These are phyloP conservation scores for Lentinula guzmanii DNA, from an alignment of 768 basidiomycete genomes.

Conservation along the genomic window DNA sequence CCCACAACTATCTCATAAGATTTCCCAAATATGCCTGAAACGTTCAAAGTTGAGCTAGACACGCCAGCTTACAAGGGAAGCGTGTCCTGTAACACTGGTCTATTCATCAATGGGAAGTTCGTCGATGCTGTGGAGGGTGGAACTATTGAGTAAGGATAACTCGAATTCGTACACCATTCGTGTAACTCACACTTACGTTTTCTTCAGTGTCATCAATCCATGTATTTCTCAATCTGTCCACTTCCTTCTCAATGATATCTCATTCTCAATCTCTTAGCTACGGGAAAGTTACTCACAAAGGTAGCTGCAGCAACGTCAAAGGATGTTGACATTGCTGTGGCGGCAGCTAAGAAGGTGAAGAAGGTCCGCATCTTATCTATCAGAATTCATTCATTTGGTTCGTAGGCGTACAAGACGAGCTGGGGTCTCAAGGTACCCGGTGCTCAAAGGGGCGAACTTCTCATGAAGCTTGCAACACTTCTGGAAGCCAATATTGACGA, in stretches of 20 bases:
- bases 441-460: conserved; percentile 28
- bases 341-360: conserved; percentile 43
- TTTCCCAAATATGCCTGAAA: background rate
- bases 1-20: background rate
- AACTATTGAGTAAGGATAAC: conserved; percentile 60
- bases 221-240: conserved; percentile 11
- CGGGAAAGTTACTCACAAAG: conserved; percentile 48
- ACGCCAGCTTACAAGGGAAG: conserved; percentile 38
- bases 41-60: conserved; percentile 25
- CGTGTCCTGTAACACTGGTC: conserved; percentile 42
- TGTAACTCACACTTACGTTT: background rate
- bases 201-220: conserved; percentile 39
- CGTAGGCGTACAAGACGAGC: conserved; percentile 24
- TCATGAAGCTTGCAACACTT: conserved; percentile 45
- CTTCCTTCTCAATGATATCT: background rate
- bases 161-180: background rate
- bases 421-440: conserved; percentile 48
- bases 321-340: conserved; percentile 65
- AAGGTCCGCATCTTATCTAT: background rate
- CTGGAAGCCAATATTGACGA: conserved; percentile 42
- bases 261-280: conserved; percentile 30
- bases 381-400: background rate
- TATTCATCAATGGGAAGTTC: conserved; percentile 71
- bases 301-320: conserved; percentile 48
- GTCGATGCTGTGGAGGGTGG: conserved; percentile 46